Percentiles rank a stretch among this genome's conserved stretches.
Conservation (phyloP, 2,329 filamentous ascomycete species). For the Corniculantispora saksenae region DNA sequence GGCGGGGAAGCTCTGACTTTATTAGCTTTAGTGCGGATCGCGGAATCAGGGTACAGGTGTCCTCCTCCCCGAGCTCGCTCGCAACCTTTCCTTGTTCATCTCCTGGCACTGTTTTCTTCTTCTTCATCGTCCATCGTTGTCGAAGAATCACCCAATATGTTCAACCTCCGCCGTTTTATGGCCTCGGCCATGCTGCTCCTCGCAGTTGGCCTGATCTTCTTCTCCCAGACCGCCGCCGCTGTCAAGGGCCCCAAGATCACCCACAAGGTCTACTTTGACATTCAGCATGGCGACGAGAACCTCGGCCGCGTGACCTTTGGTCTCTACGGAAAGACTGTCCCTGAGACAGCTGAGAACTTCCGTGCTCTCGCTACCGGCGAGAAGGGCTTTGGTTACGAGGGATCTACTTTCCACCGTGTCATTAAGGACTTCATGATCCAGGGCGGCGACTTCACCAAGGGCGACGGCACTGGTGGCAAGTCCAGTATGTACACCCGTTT, state of each 20-base stretch:
- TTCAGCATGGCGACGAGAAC: slow-evolving; percentile 71
- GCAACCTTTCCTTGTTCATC: slow-evolving; percentile 24
- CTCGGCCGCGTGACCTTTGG: slow-evolving; percentile 78
- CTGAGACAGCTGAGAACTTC: slow-evolving; percentile 74
- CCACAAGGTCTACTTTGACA: slow-evolving; percentile 90
- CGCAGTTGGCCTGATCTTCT: slow-evolving; percentile 72
- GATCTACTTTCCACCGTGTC: slow-evolving; percentile 83
- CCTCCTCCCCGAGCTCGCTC: slow-evolving; percentile 18
- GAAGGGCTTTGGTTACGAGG: slow-evolving; percentile 83
- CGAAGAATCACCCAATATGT: slow-evolving; percentile 57
- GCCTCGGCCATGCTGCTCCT: slow-evolving; percentile 75
- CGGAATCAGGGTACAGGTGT: slow-evolving; percentile 17
- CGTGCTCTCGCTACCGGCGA: slow-evolving; percentile 80
- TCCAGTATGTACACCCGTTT: slow-evolving; percentile 59
- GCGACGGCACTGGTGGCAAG: slow-evolving; percentile 82
- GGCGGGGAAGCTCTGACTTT: slow-evolving; percentile 9
- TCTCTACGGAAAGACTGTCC: slow-evolving; percentile 84
- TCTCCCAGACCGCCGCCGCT: slow-evolving; percentile 73
- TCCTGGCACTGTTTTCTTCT: slow-evolving; percentile 15
- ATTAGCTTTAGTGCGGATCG: slow-evolving; percentile 16
- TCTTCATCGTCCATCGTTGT: slow-evolving; percentile 6
- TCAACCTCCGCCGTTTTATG: slow-evolving; percentile 70
- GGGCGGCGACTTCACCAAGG: slow-evolving; percentile 84
- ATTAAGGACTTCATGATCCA: slow-evolving; percentile 93
- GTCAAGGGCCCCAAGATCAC: slow-evolving; percentile 92